Evolutionary conservation across 139 green algal genomes (phyloP), one percentile per base, ranked within the genome.

Genomic region (Ostreobium quekettii): DNA sequence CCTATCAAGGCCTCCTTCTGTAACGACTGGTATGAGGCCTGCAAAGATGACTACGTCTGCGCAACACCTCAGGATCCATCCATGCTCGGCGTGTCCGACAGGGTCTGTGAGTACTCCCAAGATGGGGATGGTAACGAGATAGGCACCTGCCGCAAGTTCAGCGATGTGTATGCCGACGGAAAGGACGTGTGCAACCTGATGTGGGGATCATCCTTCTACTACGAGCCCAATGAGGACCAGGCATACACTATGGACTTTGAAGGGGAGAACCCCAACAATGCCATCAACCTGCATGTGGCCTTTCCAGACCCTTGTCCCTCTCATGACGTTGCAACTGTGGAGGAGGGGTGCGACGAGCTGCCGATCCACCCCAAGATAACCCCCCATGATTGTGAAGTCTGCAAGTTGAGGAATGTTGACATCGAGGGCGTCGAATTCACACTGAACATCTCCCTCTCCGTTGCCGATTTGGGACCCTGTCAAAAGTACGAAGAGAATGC

Each of bases 21-120:
- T 2, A 38, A 77, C 49, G 71, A 24, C 1, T 77, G 68, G 71
- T 77, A 74, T 30, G 68, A 77, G 56, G 71, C 71, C 19, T 77
- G 71, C 69, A 78, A 78, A 58, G 48, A 78, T 3, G 67, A 77
- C 26, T 79, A 60, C 56, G 63, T 77, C 47, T 70, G 67, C 26
- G 31, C 15, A 19, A 53, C 42, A 11, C 42, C 42, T 19, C 15
- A 53, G 19, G 19, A 63, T 29, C n/a, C 39, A 33, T 63, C 63
- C 33, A 36, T 48, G 4, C 37, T 31, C 39, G 28, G 59, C 4
- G 30, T 48, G 33, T 39, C 30, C 26, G 35, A 67, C 38, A 39
- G 37, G 38, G 48, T 61, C 38, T 53, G 42, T 19, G 19, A 11
- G 19, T 53, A 53, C 42, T 11, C 11, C 11, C 15, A 26, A 19